These are phyloP conservation scores for Solanum boliviense DNA, from an alignment of 257 asterid genomes.

Conservation along the genomic window DNA sequence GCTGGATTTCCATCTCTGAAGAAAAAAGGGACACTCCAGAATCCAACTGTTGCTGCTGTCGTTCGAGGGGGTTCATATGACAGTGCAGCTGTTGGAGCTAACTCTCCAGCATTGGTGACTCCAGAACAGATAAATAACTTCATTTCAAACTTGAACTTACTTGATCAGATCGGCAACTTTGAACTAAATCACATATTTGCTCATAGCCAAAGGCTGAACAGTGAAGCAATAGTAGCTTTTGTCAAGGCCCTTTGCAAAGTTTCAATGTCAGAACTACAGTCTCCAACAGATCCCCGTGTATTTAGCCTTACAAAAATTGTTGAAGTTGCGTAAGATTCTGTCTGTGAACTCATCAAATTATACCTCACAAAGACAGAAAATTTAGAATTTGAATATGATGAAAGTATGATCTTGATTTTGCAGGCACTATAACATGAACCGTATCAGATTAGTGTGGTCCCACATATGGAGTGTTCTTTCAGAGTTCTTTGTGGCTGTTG, in stretches of 20 bases:
- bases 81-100: constrained; percentile 63
- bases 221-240: constrained; percentile 95
- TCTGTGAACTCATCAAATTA: constrained; percentile 20
- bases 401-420: constrained; percentile 19
- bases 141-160: constrained; percentile 82
- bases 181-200: constrained; percentile 97
- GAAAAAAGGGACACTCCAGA: constrained; percentile 85
- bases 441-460: constrained; percentile 97
- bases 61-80: constrained; percentile 99
- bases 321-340: constrained; percentile 99
- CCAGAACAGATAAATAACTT: constrained; percentile 85
- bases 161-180: constrained; percentile 93
- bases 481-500: constrained; percentile 91
- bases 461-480: constrained; percentile 97
- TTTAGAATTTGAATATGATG: constrained; percentile 3
- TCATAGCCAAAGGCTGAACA: constrained; percentile 95
- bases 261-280: constrained; percentile 94
- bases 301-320: constrained; percentile 97
- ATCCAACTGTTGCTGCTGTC: constrained; percentile 92
- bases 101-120: constrained; percentile 68
- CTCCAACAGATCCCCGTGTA: constrained; percentile 99
- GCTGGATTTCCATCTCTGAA: constrained; percentile 58
- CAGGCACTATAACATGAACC: constrained; percentile 99
- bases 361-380: neutral
- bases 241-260: constrained; percentile 92